A percentile compares a stretch with the other conserved stretches of the same genome.
Evolutionary conservation across 768 basidiomycete species (phyloP).

Genomic region (Tulasnella sp.): DNA sequence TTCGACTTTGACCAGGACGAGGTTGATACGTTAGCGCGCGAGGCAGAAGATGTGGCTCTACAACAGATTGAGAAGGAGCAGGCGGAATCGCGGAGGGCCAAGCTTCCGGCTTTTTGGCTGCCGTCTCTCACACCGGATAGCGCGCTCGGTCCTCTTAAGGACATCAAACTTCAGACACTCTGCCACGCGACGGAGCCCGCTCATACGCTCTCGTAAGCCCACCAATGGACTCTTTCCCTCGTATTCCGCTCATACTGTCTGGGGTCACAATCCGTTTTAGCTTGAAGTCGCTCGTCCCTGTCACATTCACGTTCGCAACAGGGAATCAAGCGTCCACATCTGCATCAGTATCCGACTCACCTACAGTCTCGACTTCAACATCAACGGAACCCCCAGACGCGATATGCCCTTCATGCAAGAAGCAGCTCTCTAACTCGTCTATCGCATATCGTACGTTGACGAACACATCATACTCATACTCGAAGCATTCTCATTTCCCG

Average conservation of each 20-base stretch:
- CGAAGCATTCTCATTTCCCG: background rate
- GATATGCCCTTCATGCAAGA: slow-evolving; percentile 85
- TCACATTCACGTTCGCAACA: slow-evolving; percentile 55
- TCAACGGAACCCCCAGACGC: slow-evolving; percentile 39
- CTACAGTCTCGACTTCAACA: slow-evolving; percentile 10
- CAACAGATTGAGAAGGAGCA: slow-evolving; percentile 72
- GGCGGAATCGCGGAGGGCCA: slow-evolving; percentile 71
- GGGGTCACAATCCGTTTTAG: slow-evolving; percentile 31
- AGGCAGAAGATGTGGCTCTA: slow-evolving; percentile 84
- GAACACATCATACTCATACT: too few species aligned
- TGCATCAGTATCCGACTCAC: background rate
- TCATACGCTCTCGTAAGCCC: slow-evolving; percentile 65
- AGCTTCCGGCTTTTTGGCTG: slow-evolving; percentile 96
- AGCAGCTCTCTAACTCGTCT: slow-evolving; percentile 66
- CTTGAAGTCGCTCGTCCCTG: slow-evolving; percentile 69
- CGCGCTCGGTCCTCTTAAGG: slow-evolving; percentile 57
- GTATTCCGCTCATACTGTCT: background rate
- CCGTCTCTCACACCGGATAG: slow-evolving; percentile 79
- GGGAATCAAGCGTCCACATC: slow-evolving; percentile 18
- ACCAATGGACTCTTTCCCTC: background rate
- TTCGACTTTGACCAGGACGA: slow-evolving; percentile 69
- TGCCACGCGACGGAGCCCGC: slow-evolving; percentile 73
- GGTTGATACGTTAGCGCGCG: slow-evolving; percentile 58
- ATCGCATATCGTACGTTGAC: slow-evolving; percentile 51
- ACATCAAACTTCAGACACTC: slow-evolving; percentile 78